Evolutionary conservation across 2,329 filamentous ascomycete genomes (phyloP).

Genomic region (Talaromyces atroroseus): DNA sequence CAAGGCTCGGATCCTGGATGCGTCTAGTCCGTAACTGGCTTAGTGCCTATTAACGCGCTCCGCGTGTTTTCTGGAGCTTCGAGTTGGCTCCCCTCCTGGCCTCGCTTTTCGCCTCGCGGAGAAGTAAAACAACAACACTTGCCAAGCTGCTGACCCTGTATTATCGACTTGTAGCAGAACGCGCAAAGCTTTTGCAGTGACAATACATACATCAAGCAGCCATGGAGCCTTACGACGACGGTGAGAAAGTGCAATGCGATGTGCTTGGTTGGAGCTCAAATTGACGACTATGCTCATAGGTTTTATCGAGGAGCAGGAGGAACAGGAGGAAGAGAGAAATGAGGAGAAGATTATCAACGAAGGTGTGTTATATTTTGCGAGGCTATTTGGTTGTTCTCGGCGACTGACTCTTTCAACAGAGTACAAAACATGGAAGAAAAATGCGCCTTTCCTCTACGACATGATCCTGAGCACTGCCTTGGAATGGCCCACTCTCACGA

Average conservation of each 20-base stretch:
- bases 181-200: background rate
- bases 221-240: slow-evolving; percentile 36
- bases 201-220: background rate
- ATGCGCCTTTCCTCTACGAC: slow-evolving; percentile 95
- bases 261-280: background rate
- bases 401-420: slow-evolving; percentile 48
- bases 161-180: background rate
- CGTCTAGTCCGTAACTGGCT: slow-evolving; percentile 14
- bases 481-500: slow-evolving; percentile 95
- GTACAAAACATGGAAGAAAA: slow-evolving; percentile 99
- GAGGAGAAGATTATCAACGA: slow-evolving; percentile 93
- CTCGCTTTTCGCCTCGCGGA: background rate
- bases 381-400: background rate
- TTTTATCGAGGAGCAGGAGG: slow-evolving; percentile 35
- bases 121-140: background rate
- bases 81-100: background rate
- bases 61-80: slow-evolving; percentile 21
- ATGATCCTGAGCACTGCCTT: slow-evolving; percentile 93
- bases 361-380: slow-evolving; percentile 45
- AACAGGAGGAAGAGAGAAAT: slow-evolving; percentile 66
- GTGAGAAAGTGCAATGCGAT: slow-evolving; percentile 13
- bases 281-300: slow-evolving; percentile 18
- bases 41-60: slow-evolving; percentile 15
- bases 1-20: background rate
- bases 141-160: background rate